phyloP scores from a whole-genome alignment of 2,329 filamentous ascomycete species.

The Alternaria alternata region DNA sequence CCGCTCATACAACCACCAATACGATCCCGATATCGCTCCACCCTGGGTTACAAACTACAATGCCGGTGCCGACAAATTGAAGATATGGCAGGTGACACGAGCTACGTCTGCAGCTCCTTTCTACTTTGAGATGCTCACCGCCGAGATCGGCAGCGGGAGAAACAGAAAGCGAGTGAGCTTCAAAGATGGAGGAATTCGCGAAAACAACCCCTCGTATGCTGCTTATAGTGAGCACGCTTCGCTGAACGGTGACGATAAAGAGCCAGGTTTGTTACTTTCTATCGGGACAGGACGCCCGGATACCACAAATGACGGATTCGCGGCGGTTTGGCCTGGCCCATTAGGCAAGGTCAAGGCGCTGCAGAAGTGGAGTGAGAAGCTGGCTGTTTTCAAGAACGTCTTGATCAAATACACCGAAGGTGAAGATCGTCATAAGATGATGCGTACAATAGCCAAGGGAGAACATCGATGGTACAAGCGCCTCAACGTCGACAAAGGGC shows the following conservation, averaged over 20 bases:
- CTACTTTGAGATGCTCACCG: constrained; percentile 60
- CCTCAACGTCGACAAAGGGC: constrained; percentile 56
- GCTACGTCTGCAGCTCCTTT: constrained; percentile 63
- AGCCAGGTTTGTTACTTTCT: constrained; percentile 56
- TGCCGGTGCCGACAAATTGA: constrained; percentile 55
- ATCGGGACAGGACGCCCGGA: constrained; percentile 59
- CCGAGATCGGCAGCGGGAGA: constrained; percentile 49
- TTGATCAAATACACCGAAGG: constrained; percentile 63
- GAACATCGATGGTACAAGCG: constrained; percentile 62
- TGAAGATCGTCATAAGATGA: constrained; percentile 57
- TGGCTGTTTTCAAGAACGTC: constrained; percentile 59
- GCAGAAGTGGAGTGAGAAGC: constrained; percentile 58
- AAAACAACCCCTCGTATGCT: constrained; percentile 60
- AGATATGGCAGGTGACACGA: constrained; percentile 62
- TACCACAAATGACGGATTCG: constrained; percentile 56
- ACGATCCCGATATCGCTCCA: constrained; percentile 51
- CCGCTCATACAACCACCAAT: constrained; percentile 58
- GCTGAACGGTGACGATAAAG: constrained; percentile 53
- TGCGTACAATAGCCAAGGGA: constrained; percentile 56
- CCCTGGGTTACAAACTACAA: constrained; percentile 60
- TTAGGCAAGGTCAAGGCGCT: constrained; percentile 53
- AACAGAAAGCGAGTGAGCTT: constrained; percentile 49
- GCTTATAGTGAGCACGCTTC: constrained; percentile 58
- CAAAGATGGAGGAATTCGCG: constrained; percentile 61
- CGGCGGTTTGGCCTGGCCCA: constrained; percentile 56